Evolutionary conservation across 2,329 filamentous ascomycete species (phyloP), one percentile per base, ranked within the genome.

Genomic region (Seiridium cupressi): DNA sequence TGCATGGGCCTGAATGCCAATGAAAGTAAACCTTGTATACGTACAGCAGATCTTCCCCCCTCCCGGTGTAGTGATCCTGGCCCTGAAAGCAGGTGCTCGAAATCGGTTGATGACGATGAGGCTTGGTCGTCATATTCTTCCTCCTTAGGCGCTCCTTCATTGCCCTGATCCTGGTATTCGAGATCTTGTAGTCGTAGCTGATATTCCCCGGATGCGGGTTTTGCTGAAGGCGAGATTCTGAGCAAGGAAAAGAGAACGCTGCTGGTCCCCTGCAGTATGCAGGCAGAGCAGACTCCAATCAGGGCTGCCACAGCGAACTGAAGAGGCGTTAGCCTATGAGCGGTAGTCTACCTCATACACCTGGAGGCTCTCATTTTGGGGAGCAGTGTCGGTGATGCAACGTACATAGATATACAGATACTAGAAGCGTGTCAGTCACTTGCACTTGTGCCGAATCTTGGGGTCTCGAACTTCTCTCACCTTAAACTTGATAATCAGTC

Each of bases 341-440:
- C 38, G 13, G 7, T 42, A 42, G 38, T 42, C 13, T 13, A 7
- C 38, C 7, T 42, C 7, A 42, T 7, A 7, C 7, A 7, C 38
- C 7, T 13, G 13, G 38, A 42, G 13, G 13, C 7, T 42, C 38
- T 42, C 38, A 42, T 8, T 42, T 7, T 8, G 18, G 53, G 57
- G 49, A 55, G 44, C 32, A 11, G 42, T 11, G 31, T 35, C n/a
- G 9, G 0, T 34, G 6, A 44, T 44, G 26, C 13, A 6, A 61
- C 71, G 69, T 72, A 73, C 71, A 55, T 68, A 73, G 57, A 71
- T 66, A 49, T 72, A 73, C 9, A 73, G 62, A 59, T 70, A 70
- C 71, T 73, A 49, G 57, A 38, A 55, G 44, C 18, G 1, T 34
- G 26, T 51, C n/a, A 44, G 55, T 40, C 44, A 26, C 18, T 26